These are phyloP conservation scores for slime mould (Dictyostelium discoideum) DNA, from an alignment of 78 protist genomes.

Conservation along the genomic window dicty_2.7 NC_007091.3:4993501-4994000, in stretches of 20 bases:
- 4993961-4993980: constrained; percentile 54
- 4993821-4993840: constrained; percentile 91
- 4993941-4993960: constrained; percentile 47
- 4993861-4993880: constrained; percentile 74
- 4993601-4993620: constrained; percentile 91
- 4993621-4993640: constrained; percentile 47
- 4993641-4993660: constrained; percentile 67
- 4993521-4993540: constrained; percentile 52
- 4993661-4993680: constrained; percentile 90
- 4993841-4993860: constrained; percentile 90
- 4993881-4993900: neutral
- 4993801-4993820: constrained; percentile 74
- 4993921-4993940: constrained; percentile 52
- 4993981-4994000: constrained; percentile 26
- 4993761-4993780: too few relatives aligned
- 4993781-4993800: too few relatives aligned
- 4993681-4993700: constrained; percentile 13
- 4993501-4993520: constrained; percentile 89
- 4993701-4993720: neutral
- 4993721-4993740: too few relatives aligned
- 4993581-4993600: constrained; percentile 31
- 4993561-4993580: constrained; percentile 42
- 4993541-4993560: constrained; percentile 18
- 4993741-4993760: too few relatives aligned
- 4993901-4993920: constrained; percentile 36